A percentile compares a stretch with the other conserved stretches of the same genome.
Conservation (phyloP, 2,329 filamentous ascomycete genomes). For the Venturia pyrina region DNA sequence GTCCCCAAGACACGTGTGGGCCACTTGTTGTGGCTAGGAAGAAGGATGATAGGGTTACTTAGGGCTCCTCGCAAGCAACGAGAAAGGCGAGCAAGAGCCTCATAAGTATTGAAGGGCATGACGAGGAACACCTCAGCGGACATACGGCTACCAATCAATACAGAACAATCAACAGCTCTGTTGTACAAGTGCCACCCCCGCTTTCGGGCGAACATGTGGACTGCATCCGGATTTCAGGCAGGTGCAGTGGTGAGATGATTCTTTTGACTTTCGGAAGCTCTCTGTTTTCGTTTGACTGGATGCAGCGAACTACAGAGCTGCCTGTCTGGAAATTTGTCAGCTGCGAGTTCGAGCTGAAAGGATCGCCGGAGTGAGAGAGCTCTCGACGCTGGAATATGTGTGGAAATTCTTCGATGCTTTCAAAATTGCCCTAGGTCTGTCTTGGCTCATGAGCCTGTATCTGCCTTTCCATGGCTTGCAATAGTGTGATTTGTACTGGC, state of each 20-base stretch:
- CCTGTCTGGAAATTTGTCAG: too few species aligned
- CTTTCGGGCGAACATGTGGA: neutral
- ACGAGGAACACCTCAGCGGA: neutral
- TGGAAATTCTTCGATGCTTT: neutral
- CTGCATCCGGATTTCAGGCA: neutral
- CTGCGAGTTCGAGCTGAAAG: too few species aligned
- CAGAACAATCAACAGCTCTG: neutral
- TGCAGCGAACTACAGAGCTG: neutral
- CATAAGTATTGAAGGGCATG: conserved; percentile 1
- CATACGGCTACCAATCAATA: neutral
- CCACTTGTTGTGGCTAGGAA: neutral
- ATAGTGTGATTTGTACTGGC: neutral
- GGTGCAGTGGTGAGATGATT: neutral
- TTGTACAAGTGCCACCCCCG: neutral
- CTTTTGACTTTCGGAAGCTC: neutral
- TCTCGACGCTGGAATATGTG: neutral
- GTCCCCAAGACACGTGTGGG: too few species aligned
- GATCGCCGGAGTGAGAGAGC: too few species aligned
- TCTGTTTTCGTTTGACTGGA: neutral
- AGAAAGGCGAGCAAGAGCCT: neutral
- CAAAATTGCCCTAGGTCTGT: neutral
- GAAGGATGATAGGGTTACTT: neutral
- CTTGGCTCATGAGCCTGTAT: neutral
- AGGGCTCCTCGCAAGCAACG: neutral
- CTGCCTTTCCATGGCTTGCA: neutral